Percentiles rank a stretch among this genome's conserved stretches.
Evolutionary conservation across 176 grass and related monocot species (phyloP).

Genomic region (Avena eriantha): DNA sequence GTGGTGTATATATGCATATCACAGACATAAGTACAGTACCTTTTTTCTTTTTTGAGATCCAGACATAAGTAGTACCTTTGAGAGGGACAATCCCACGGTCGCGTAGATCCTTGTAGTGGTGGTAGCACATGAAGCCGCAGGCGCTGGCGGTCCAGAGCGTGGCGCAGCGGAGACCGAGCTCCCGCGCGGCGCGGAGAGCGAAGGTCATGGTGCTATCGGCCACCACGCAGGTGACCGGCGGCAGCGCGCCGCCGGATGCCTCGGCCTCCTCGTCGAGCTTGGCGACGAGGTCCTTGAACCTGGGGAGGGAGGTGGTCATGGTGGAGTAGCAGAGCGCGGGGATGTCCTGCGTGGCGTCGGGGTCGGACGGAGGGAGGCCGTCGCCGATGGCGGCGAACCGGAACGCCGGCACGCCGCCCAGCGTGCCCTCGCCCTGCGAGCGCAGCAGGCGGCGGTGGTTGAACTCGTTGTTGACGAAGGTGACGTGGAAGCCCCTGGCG

Average conservation of each 20-base stretch:
- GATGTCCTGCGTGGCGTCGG: slow-evolving; percentile 54
- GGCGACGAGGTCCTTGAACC: slow-evolving; percentile 39
- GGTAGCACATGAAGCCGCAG: slow-evolving; percentile 47
- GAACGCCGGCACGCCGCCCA: slow-evolving; percentile 38
- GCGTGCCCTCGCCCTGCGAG: neutral
- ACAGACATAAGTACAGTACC: neutral
- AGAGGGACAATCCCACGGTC: slow-evolving; percentile 51
- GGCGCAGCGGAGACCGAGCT: slow-evolving; percentile 48
- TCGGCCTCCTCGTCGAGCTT: slow-evolving; percentile 4
- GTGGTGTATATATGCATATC: neutral
- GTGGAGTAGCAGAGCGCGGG: slow-evolving; percentile 45
- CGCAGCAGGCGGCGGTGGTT: slow-evolving; percentile 48
- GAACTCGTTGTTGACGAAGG: slow-evolving; percentile 76
- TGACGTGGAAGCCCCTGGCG: slow-evolving; percentile 59
- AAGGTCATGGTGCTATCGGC: slow-evolving; percentile 55
- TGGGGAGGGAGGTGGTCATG: slow-evolving; percentile 47
- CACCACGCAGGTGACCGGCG: slow-evolving; percentile 42
- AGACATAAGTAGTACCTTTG: neutral
- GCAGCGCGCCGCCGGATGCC: neutral
- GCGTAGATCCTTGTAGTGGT: slow-evolving; percentile 48
- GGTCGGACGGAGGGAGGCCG: slow-evolving; percentile 49
- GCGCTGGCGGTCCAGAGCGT: slow-evolving; percentile 56
- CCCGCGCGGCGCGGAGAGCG: slow-evolving; percentile 40
- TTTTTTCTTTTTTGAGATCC: too few species aligned
- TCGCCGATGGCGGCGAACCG: slow-evolving; percentile 46